phyloP scores from a whole-genome alignment of 345 rosid genomes.

The Cardiospermum halicacabum region DNA sequence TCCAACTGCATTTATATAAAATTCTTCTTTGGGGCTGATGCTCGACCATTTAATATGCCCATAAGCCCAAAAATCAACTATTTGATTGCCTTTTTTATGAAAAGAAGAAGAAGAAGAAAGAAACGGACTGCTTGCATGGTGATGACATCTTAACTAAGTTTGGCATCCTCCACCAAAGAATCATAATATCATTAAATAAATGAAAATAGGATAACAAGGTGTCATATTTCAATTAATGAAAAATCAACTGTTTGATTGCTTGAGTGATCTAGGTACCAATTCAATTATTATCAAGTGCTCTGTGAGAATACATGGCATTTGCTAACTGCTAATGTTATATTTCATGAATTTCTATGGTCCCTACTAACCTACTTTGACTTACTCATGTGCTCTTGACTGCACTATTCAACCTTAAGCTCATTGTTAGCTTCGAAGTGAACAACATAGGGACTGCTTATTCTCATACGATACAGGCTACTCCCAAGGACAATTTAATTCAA shows the following conservation, averaged over 20 bases:
- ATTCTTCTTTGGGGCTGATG: background rate
- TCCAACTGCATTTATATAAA: background rate
- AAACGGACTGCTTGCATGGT: no score
- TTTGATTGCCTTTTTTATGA: background rate
- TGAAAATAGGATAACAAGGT: no score
- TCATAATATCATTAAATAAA: no score
- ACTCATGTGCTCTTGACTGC: background rate
- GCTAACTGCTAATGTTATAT: background rate
- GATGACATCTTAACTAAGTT: no score
- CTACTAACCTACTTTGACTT: background rate
- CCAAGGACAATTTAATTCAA: background rate
- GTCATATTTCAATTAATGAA: no score
- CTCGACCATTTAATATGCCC: background rate
- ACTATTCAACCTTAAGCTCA: background rate
- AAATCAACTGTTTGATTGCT: background rate
- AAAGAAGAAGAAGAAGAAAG: no score
- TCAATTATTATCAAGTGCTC: background rate
- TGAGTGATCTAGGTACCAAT: background rate
- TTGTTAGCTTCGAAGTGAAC: background rate
- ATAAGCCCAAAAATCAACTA: background rate
- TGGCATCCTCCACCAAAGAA: no score
- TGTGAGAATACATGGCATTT: slow-evolving; percentile 2
- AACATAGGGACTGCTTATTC: background rate
- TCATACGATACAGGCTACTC: background rate
- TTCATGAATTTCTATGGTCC: slow-evolving; percentile 5